Evolutionary conservation across 305 asterid species (phyloP).

Genomic region (Solanum aculeatissimum): DNA sequence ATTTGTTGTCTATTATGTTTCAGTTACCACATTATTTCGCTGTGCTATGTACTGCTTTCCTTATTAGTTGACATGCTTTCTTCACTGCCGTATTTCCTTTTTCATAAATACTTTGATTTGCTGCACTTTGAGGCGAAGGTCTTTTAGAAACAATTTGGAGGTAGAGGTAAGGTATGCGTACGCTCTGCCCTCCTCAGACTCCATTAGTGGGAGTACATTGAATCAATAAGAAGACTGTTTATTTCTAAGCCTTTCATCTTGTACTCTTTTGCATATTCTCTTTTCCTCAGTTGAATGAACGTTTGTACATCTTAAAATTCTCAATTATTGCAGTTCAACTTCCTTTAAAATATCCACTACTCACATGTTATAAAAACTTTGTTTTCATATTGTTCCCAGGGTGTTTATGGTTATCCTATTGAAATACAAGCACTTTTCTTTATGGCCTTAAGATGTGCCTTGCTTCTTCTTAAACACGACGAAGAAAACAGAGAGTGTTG

Average conservation of each 20-base stretch:
- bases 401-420: constrained; percentile 83
- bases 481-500: constrained; percentile 45
- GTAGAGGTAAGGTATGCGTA: not conserved
- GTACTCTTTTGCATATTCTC: not conserved
- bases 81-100: not conserved
- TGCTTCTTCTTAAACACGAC: constrained; percentile 50
- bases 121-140: not conserved
- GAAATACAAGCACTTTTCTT: constrained; percentile 84
- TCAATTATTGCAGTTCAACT: not conserved
- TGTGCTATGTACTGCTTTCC: not conserved
- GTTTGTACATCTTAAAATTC: not conserved
- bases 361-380: not conserved
- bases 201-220: not conserved
- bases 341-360: not conserved
- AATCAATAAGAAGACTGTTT: not conserved
- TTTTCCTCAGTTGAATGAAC: not conserved
- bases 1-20: not conserved
- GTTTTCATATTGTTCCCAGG: constrained; percentile 28
- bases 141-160: not conserved
- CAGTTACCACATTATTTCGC: not conserved
- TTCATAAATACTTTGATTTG: not conserved
- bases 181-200: not conserved
- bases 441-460: constrained; percentile 70
- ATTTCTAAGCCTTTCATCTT: not conserved
- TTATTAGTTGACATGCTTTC: not conserved